Base-by-base conservation (phyloP, 2,329 filamentous ascomycete genomes). In the Trichophyton rubrum region DNA sequence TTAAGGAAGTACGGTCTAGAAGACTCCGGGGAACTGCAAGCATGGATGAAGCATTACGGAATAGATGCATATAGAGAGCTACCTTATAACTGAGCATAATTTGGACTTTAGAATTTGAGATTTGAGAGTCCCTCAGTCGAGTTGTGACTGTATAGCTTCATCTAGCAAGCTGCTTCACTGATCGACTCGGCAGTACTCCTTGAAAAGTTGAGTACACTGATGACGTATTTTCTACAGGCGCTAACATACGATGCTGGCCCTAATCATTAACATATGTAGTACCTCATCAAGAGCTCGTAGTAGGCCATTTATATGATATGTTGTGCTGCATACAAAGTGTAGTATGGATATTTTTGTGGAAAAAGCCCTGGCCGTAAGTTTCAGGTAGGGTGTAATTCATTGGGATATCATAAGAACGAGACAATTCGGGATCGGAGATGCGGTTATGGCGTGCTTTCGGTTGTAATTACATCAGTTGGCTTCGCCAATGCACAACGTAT, bases 1-100 rank as follows among this genome's bases (percentile, higher is more conserved):
- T 67, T 87, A 66, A 70, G 79, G 60, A 72, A 71, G 60, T 64
- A 61, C 53, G 68, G 71, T 30, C 62, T 77, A 60, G 62, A 27
- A 17, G n/a, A 63, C 17, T 43, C 66, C 7, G 66, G 64, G 35
- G 66, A 63, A 45, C 65, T 73, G 41, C 63, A 67, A 51, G 63
- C 59, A 53, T 62, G 68, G 59, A 64, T 76, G 61, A 62, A 64
- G 47, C 66, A 24, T 61, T 73, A 66, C 66, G 71, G 67, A 7
- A 64, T 78, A 41, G 63, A 64, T 11, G 71, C 64, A 0, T 79
- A 75, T 69, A 62, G 40, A 35, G 73, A 78, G 66, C 35, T 57
- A 20, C 17, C 55, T 13, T 57, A 41, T 27, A 41, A 27, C 11
- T 56, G 38, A 30, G 38, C 11, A 15, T 55, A n/a, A 20, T n/a